Evolutionary conservation across 1,139 yeast species (phyloP).

Genomic region (Geotrichum aggregatum): DNA sequence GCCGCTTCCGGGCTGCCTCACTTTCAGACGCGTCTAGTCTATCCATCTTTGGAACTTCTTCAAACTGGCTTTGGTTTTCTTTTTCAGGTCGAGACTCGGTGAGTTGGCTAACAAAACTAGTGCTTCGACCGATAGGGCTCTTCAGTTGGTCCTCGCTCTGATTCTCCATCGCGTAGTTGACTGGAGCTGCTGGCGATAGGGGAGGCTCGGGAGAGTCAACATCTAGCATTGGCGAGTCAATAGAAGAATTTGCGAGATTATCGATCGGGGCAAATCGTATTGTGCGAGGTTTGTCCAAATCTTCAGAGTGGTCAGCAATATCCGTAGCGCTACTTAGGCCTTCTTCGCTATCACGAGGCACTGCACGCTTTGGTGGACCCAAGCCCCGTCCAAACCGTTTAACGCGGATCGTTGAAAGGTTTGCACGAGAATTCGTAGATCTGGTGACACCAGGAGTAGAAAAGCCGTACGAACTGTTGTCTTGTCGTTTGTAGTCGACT

Average conservation of each 20-base stretch:
- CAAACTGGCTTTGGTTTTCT: not conserved
- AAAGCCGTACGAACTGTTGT: not conserved
- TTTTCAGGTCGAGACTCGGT: not conserved
- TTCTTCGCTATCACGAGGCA: slow-evolving; percentile 21
- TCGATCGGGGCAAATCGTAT: slow-evolving; percentile 6
- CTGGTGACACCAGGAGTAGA: slow-evolving; percentile 42
- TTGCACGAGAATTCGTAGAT: slow-evolving; percentile 25
- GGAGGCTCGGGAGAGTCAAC: not conserved
- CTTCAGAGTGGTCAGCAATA: slow-evolving; percentile 10
- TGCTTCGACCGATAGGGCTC: slow-evolving; percentile 4
- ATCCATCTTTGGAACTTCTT: slow-evolving; percentile 9
- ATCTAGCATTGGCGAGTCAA: slow-evolving; percentile 4
- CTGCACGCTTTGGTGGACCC: slow-evolving; percentile 26
- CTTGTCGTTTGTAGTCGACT: slow-evolving; percentile 4
- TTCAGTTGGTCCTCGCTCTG: slow-evolving; percentile 1
- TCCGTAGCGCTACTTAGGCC: slow-evolving; percentile 12
- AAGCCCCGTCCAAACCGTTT: slow-evolving; percentile 24
- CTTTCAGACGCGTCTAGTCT: slow-evolving; percentile 5
- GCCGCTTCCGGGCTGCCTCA: slow-evolving; percentile 13
- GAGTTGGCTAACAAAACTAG: not conserved
- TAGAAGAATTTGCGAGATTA: not conserved
- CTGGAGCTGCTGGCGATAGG: not conserved
- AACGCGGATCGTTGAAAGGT: slow-evolving; percentile 22
- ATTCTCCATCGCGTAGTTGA: not conserved
- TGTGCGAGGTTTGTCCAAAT: slow-evolving; percentile 1